These are phyloP conservation scores for Cystofilobasidium capitatum DNA, from an alignment of 768 basidiomycete genomes.

Conservation along the genomic window DNA sequence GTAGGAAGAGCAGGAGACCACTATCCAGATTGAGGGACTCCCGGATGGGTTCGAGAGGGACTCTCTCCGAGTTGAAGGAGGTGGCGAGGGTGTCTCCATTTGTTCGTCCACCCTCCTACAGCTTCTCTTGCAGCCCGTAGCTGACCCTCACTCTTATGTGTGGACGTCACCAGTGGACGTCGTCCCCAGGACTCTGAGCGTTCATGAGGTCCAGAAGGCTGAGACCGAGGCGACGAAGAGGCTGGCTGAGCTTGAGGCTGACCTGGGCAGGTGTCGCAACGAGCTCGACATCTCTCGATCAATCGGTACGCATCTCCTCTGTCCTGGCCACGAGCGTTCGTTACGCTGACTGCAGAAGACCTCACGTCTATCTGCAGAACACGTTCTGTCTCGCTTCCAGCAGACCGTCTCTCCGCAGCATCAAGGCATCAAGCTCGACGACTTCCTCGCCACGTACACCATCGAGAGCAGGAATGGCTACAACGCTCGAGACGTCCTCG, in stretches of 20 bases:
- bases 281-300: neutral
- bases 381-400: neutral
- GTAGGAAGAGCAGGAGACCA: neutral
- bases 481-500: neutral
- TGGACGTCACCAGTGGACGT: neutral
- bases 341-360: neutral
- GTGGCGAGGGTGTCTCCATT: neutral
- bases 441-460: neutral
- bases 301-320: neutral
- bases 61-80: neutral
- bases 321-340: too few relatives aligned
- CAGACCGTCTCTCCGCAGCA: constrained; percentile 38
- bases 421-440: constrained; percentile 28
- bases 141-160: neutral
- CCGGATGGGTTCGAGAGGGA: neutral
- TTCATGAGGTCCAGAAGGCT: neutral
- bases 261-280: neutral
- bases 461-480: constrained; percentile 1
- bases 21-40: neutral
- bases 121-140: neutral
- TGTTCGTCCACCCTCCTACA: neutral
- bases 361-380: too few relatives aligned
- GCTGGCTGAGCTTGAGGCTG: neutral
- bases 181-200: neutral
- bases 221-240: neutral